These are phyloP conservation scores for Plasmodium adleri DNA, from an alignment of 169 alveolate genomes.

Conservation along the genomic window DNA sequence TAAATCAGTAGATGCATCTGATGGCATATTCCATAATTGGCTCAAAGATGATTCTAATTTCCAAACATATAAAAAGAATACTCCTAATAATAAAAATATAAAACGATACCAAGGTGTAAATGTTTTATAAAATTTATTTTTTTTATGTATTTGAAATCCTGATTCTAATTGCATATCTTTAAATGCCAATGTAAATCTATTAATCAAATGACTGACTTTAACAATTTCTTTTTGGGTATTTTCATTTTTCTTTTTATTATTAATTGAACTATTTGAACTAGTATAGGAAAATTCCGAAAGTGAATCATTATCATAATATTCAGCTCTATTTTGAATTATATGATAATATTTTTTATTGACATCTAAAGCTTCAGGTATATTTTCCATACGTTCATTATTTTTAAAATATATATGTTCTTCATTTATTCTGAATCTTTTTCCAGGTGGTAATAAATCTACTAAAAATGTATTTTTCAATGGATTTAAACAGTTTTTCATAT, in stretches of 20 bases:
- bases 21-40: slow-evolving; percentile 46
- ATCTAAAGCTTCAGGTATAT: slow-evolving; percentile 75
- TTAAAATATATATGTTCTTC: slow-evolving; percentile 70
- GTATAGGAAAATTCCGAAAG: slow-evolving; percentile 73
- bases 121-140: slow-evolving; percentile 80
- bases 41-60: slow-evolving; percentile 60
- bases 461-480: slow-evolving; percentile 72
- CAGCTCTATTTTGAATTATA: slow-evolving; percentile 70
- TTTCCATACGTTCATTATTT: slow-evolving; percentile 75
- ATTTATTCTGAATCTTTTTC: slow-evolving; percentile 71
- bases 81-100: slow-evolving; percentile 77
- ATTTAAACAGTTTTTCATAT: slow-evolving; percentile 68
- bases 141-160: slow-evolving; percentile 81
- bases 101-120: slow-evolving; percentile 83
- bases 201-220: slow-evolving; percentile 76
- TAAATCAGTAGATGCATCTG: slow-evolving; percentile 42
- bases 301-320: slow-evolving; percentile 49
- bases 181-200: slow-evolving; percentile 82
- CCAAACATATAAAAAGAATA: slow-evolving; percentile 78
- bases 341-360: slow-evolving; percentile 70
- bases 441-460: slow-evolving; percentile 74
- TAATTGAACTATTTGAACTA: slow-evolving; percentile 66
- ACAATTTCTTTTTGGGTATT: slow-evolving; percentile 69
- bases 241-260: slow-evolving; percentile 41
- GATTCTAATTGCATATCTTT: slow-evolving; percentile 85